Conservation (phyloP, 257 asterid genomes). For the Nemophila menziesii region DNA sequence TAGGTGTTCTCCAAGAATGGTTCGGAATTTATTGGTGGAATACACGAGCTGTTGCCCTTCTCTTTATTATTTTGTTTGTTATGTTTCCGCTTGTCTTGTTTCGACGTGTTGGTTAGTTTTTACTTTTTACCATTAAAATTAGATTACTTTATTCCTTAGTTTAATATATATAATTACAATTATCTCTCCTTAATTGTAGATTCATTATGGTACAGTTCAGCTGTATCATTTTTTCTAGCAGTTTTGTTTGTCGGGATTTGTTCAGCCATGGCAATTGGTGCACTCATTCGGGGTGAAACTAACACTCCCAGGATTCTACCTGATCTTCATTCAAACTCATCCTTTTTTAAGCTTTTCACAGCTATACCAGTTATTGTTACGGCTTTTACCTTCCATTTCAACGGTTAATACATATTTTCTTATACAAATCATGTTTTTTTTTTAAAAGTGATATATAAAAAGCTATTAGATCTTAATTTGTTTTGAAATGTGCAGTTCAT, state of each 20-base stretch:
- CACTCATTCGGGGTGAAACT: slow-evolving; percentile 52
- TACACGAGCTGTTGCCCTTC: slow-evolving; percentile 52
- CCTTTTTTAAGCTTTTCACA: slow-evolving; percentile 86
- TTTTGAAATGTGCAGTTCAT: slow-evolving; percentile 91
- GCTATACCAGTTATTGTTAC: slow-evolving; percentile 89
- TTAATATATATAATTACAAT: too few species aligned
- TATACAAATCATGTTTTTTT: too few species aligned
- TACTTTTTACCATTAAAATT: neutral
- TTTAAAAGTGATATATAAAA: too few species aligned
- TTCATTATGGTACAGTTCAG: slow-evolving; percentile 77
- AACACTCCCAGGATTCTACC: slow-evolving; percentile 53
- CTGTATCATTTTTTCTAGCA: slow-evolving; percentile 61
- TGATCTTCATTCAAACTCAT: slow-evolving; percentile 33
- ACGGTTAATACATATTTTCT: slow-evolving; percentile 38
- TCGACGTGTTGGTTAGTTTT: slow-evolving; percentile 73
- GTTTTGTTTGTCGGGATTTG: slow-evolving; percentile 79
- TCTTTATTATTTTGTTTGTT: slow-evolving; percentile 45
- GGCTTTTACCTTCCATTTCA: slow-evolving; percentile 86
- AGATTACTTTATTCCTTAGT: too few species aligned
- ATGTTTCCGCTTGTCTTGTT: slow-evolving; percentile 66
- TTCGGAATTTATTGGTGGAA: slow-evolving; percentile 96
- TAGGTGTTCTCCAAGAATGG: slow-evolving; percentile 92
- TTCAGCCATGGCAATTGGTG: slow-evolving; percentile 64
- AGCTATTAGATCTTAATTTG: too few species aligned
- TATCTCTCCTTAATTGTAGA: too few species aligned